Conservation (phyloP, 2,329 filamentous ascomycete genomes). For the Phyllosticta citribraziliensis region DNA sequence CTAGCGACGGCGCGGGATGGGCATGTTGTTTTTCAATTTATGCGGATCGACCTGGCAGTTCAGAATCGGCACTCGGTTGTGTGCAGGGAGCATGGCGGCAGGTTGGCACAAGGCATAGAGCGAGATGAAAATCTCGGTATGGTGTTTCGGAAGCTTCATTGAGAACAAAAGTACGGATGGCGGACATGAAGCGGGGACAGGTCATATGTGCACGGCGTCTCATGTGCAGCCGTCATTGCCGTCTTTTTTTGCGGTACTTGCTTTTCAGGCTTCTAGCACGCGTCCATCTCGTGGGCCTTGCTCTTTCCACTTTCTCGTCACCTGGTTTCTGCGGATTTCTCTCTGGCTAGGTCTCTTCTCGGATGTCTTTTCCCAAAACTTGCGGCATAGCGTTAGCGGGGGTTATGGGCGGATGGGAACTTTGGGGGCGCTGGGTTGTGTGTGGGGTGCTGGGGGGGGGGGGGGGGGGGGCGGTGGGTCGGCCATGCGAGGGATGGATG, state of each 20-base stretch:
- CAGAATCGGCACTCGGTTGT: conserved; percentile 9
- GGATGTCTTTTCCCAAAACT: conserved; percentile 11
- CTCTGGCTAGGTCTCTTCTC: conserved; percentile 10
- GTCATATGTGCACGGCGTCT: conserved; percentile 9
- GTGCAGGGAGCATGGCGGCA: conserved; percentile 11
- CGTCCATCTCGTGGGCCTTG: conserved; percentile 4
- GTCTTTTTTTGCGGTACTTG: neutral
- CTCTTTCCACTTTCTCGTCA: conserved; percentile 9
- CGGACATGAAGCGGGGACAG: conserved; percentile 6
- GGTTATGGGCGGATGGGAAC: conserved; percentile 8
- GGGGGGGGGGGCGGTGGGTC: conserved; percentile 9
- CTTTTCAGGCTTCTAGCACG: conserved; percentile 9
- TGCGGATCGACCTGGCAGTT: conserved; percentile 9
- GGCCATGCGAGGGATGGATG: conserved; percentile 7
- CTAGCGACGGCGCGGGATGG: conserved; percentile 12
- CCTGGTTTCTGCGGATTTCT: conserved; percentile 10
- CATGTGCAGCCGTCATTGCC: conserved; percentile 3
- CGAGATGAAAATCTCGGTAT: conserved; percentile 9
- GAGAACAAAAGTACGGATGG: conserved; percentile 11
- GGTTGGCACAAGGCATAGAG: conserved; percentile 12
- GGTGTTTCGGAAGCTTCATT: conserved; percentile 12
- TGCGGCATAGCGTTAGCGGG: conserved; percentile 11
- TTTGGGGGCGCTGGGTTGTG: conserved; percentile 10
- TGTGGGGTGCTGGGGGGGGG: neutral
- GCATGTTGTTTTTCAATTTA: conserved; percentile 12